Base-by-base conservation (phyloP, 2,329 filamentous ascomycete species). In the Byssoonygena ceratinophila region DNA sequence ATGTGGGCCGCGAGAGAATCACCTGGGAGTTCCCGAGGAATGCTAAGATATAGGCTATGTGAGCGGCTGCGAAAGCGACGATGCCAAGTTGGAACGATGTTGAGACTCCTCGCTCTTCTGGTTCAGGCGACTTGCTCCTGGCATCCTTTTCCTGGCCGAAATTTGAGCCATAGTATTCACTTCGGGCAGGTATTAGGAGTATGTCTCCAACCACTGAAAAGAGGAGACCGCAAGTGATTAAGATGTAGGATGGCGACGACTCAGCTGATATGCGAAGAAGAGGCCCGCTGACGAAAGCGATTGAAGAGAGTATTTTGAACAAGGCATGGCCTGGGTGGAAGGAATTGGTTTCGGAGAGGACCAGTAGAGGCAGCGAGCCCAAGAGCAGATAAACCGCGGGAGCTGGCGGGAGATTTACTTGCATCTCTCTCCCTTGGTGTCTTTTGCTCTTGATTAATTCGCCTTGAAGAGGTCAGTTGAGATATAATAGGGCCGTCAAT, bases 231-330 rank as follows among this genome's bases (percentile, higher is more conserved):
- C 54, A 54, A 18, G 60, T 58, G 25, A 65, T 59, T 25, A 58
- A 51, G 18, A 37, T 45, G 29, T 52, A 51, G 43, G 63, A 63
- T 1, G 55, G 50, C 46, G 56, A 60, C 12, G 61, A 46, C n/a
- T 57, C 54, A 22, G 54, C 51, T 12, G 55, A 51, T 9, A 53
- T 4, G 12, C 34, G 34, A 20, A 60, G 52, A 1, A 64, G 52
- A 27, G 63, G 61, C 7, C 56, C 58, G 47, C 56, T 56, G 29
- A 60, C 49, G 45, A 65, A 65, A 18, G 63, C 62, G 1, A 57
- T 46, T 5, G 62, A 64, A 4, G 61, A 65, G 44, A 64, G 47
- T 50, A 61, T 60, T 54, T 65, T 65, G 56, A 63, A 61, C 16
- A 65, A n/a, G 4, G 39, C 54, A 37, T 60, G 62, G 49, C 63